Evolutionary conservation across 164 flowering plant genomes (phyloP), one percentile per base, ranked within the genome.

Genomic region (Nelumbo lutea): DNA sequence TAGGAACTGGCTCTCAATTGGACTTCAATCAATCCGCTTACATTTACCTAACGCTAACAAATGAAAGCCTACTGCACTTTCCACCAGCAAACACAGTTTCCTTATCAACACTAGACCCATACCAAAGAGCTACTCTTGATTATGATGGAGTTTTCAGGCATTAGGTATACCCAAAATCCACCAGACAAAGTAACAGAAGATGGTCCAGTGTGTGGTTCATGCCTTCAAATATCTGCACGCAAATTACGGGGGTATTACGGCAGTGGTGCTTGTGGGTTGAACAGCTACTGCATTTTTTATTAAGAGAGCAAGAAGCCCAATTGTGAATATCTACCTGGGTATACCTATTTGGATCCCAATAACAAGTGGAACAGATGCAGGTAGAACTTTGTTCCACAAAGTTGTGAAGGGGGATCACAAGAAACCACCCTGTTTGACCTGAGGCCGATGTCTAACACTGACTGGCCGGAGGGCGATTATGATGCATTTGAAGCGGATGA

Each of bases 241-340:
- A 27, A 27, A 8, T 5, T 47, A 8, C 50, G 6, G 6, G 5
- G 5, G 5, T 47, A 47, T 8, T 5, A 47, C 0, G 79, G 79
- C 0, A 56, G 66, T 2, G 79, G 79, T 0, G 73, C 72, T 56
- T 76, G 79, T 9, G 79, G 79, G 10, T 68, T n/a, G 9, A 72
- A 76, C 48, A 68, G 75, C 59, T 0, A 71, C 0, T 76, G 78
- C 69, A 27, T 62, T 8, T 8, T 76, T 2, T 64, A 52, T 5
- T 5, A 3, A 5, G 50, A 67, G 15, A 27, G 27, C 27, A 27
- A 39, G 27, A 68, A 73, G 38, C 79, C 79, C 7, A 45, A 2
- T 38, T 76, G 79, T 27, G 27, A 27, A 5, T 72, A 75, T 68
- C 69, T 66, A 15, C 13, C 15, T 0, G 70, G 59, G 0, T 75